phyloP scores from a whole-genome alignment of 148 eudicot species.

The Pharnaceum exiguum region DNA sequence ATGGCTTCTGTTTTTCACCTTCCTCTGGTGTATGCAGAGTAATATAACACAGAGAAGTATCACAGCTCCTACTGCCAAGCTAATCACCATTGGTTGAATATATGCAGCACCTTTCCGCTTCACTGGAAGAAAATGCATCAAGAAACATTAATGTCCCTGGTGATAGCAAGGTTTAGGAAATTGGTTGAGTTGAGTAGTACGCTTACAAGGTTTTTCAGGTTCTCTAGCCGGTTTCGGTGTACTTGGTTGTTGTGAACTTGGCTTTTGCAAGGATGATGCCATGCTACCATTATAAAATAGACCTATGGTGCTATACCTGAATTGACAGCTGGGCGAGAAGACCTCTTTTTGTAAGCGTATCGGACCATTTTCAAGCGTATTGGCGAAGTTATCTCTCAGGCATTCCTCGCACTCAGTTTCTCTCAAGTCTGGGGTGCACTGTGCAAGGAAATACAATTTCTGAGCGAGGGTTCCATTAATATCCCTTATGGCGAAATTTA shows the following conservation, averaged over 20 bases:
- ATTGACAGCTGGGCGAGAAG: constrained; percentile 6
- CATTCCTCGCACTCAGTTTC: constrained; percentile 4
- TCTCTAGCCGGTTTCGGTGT: too few relatives aligned
- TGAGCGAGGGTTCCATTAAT: background rate
- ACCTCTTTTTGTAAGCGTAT: background rate
- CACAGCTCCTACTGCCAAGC: too few relatives aligned
- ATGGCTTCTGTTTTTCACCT: background rate
- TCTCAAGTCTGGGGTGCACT: constrained; percentile 14
- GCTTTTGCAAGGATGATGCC: too few relatives aligned
- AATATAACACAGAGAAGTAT: constrained; percentile 4
- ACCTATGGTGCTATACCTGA: background rate
- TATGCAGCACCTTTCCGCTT: too few relatives aligned
- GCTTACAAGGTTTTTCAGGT: too few relatives aligned
- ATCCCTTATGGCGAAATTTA: background rate
- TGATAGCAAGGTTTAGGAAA: background rate
- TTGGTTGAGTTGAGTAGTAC: too few relatives aligned
- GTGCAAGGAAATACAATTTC: constrained; percentile 11
- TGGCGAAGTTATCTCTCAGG: background rate
- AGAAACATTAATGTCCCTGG: too few relatives aligned
- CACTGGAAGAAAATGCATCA: too few relatives aligned
- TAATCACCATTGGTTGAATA: too few relatives aligned
- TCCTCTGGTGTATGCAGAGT: background rate
- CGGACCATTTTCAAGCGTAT: background rate
- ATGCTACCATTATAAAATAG: too few relatives aligned
- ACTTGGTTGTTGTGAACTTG: too few relatives aligned